Percentiles rank a stretch among this genome's conserved stretches.
Conservation (phyloP, 2,329 filamentous ascomycete species). For the Clarireedia hainanense region DNA sequence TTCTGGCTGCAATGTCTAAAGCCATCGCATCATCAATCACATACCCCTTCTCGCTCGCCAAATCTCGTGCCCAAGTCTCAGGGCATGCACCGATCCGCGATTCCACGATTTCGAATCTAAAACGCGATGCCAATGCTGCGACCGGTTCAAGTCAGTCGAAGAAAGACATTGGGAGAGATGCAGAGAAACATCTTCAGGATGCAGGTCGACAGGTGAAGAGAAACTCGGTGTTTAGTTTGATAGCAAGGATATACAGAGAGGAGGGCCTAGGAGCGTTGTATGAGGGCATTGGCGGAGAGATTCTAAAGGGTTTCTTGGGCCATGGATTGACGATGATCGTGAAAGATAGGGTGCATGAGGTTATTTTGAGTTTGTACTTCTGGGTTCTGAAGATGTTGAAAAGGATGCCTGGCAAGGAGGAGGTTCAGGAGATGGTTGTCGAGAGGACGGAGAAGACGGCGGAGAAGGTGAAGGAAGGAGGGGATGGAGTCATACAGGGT, state of each 20-base stretch:
- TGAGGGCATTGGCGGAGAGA: conserved; percentile 65
- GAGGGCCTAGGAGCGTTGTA: conserved; percentile 68
- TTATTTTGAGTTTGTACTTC: conserved; percentile 67
- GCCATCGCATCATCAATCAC: conserved; percentile 67
- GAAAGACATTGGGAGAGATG: neutral
- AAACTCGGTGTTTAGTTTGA: conserved; percentile 54
- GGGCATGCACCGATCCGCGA: too few species aligned
- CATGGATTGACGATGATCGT: conserved; percentile 84
- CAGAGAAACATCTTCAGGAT: conserved; percentile 5
- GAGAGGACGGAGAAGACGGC: conserved; percentile 9
- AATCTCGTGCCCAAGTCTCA: conserved; percentile 60
- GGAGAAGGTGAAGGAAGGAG: conserved; percentile 18
- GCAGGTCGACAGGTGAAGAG: conserved; percentile 24
- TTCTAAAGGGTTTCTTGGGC: conserved; percentile 76
- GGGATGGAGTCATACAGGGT: conserved; percentile 10
- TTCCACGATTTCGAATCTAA: conserved; percentile 22
- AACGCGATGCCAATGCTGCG: conserved; percentile 21
- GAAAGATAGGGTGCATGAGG: conserved; percentile 68
- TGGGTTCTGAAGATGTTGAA: conserved; percentile 43
- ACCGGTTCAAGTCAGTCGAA: conserved; percentile 27
- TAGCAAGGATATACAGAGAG: conserved; percentile 47
- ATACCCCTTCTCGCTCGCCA: conserved; percentile 83
- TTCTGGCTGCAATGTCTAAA: conserved; percentile 72
- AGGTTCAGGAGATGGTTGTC: conserved; percentile 27
- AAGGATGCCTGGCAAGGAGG: conserved; percentile 36